Percentiles rank a stretch among this genome's conserved stretches.
Evolutionary conservation across 768 basidiomycete species (phyloP).

Genomic region (Mycena sanguinolenta): DNA sequence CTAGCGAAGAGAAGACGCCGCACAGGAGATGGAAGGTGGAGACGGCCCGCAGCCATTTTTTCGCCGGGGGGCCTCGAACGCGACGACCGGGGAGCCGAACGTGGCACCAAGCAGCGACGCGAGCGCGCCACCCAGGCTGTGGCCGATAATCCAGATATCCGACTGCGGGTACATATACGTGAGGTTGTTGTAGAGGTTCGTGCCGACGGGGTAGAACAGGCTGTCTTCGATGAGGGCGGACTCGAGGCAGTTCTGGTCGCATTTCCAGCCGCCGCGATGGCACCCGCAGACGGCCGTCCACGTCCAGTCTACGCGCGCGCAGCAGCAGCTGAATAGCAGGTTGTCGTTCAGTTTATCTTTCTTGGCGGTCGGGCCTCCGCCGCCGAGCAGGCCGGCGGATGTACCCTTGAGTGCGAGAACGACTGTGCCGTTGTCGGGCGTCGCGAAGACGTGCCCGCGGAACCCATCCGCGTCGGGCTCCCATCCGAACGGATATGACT

Average conservation of each 20-base stretch:
- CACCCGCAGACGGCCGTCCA: conserved; percentile 97
- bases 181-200: conserved; percentile 93
- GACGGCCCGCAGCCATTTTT: conserved; percentile 77
- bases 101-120: conserved; percentile 88
- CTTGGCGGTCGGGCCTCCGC: conserved; percentile 85
- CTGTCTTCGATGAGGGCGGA: conserved; percentile 80
- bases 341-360: conserved; percentile 97
- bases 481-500: conserved; percentile 94
- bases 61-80: conserved; percentile 95
- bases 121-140: conserved; percentile 80
- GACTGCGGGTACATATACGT: conserved; percentile 93
- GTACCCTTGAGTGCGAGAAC: conserved; percentile 95
- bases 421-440: conserved; percentile 84
- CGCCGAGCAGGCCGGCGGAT: conserved; percentile 79
- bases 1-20: conserved; percentile 37
- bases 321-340: conserved; percentile 93
- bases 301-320: conserved; percentile 91
- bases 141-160: conserved; percentile 89
- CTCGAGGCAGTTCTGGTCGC: conserved; percentile 85
- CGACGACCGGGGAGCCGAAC: conserved; percentile 89
- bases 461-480: conserved; percentile 89
- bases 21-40: conserved; percentile 91
- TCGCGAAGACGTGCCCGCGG: conserved; percentile 92
- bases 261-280: conserved; percentile 83
- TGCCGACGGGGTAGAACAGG: conserved; percentile 92